Conservation (phyloP, 345 rosid species). For the Zanthoxylum bungeanum region DNA sequence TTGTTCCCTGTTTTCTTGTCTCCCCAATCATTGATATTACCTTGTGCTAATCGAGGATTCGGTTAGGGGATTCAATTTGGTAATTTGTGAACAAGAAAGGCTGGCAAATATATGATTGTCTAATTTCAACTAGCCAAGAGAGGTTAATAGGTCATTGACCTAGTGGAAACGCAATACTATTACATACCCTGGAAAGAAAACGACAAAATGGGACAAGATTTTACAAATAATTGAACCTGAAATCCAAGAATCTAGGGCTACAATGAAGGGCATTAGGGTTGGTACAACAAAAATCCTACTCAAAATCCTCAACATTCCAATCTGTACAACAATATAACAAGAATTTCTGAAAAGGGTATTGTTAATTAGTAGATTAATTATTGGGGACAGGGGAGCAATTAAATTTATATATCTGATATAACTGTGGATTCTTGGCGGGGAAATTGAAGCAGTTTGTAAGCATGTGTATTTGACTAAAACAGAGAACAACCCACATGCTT, state of each 20-base stretch:
- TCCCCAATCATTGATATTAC: conserved; percentile 33
- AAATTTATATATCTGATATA: too few species aligned
- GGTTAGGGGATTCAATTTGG: conserved; percentile 11
- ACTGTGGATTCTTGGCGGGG: not conserved
- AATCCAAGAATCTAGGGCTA: conserved; percentile 28
- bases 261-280: not conserved
- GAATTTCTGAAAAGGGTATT: not conserved
- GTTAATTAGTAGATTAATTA: not conserved
- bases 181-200: not conserved
- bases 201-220: conserved; percentile 16
- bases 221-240: conserved; percentile 5
- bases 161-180: not conserved
- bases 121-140: conserved; percentile 11
- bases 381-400: conserved; percentile 10
- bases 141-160: conserved; percentile 17
- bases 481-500: not conserved
- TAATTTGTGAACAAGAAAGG: conserved; percentile 33
- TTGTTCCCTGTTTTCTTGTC: conserved; percentile 11
- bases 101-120: conserved; percentile 37
- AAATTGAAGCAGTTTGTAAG: not conserved
- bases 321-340: not conserved
- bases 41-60: conserved; percentile 12
- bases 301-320: not conserved
- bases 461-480: not conserved
- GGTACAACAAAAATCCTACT: not conserved